Evolutionary conservation across 2,329 filamentous ascomycete species (phyloP).

Genomic region (Pseudogymnoascus verrucosus): DNA sequence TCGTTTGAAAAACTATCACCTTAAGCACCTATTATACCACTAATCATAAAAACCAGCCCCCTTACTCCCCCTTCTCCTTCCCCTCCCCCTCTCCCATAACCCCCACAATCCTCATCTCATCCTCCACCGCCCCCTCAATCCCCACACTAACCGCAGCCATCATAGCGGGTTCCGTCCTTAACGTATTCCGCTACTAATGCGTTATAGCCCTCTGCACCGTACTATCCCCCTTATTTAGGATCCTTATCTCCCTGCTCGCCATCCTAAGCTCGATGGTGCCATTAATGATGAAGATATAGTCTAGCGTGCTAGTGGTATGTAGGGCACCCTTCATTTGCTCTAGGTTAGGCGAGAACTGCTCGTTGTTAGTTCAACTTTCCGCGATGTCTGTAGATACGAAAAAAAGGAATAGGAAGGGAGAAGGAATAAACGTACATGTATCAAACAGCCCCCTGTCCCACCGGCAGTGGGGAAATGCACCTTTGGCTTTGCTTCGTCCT

Average conservation of each 20-base stretch:
- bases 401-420: not conserved
- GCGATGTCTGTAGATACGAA: not conserved
- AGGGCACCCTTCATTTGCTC: slow-evolving; percentile 21
- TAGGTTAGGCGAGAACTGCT: not conserved
- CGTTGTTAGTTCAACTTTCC: not conserved
- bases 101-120: not conserved
- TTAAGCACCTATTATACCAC: no score
- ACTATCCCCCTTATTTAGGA: slow-evolving; percentile 31
- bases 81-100: not conserved
- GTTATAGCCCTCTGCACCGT: slow-evolving; percentile 36
- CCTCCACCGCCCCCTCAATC: not conserved
- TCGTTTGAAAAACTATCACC: no score
- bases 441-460: not conserved
- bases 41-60: no score
- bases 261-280: slow-evolving; percentile 33
- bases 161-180: slow-evolving; percentile 17
- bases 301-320: slow-evolving; percentile 35
- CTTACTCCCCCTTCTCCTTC: not conserved
- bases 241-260: slow-evolving; percentile 33
- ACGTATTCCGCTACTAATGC: slow-evolving; percentile 37
- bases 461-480: not conserved
- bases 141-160: slow-evolving; percentile 10
- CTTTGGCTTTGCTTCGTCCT: not conserved
- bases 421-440: not conserved
- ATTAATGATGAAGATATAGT: slow-evolving; percentile 33